Conservation (phyloP, 2,329 filamentous ascomycete species). For the Zopfia rhizophila region DNA sequence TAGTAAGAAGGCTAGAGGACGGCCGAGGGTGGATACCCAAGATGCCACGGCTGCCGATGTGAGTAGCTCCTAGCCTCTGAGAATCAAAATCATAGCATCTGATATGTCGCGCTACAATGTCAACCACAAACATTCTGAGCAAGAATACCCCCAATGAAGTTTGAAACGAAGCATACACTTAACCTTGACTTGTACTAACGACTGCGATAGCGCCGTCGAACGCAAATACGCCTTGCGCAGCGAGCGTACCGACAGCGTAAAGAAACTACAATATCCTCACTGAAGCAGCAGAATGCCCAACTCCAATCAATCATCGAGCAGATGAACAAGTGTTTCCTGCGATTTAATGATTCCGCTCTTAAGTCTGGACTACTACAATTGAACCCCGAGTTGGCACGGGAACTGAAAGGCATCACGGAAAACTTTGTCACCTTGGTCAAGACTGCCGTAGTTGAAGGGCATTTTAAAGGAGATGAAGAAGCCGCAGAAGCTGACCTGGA, state of each 20-base stretch:
- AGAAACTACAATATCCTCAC: constrained; percentile 78
- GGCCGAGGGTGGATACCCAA: constrained; percentile 78
- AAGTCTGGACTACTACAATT: constrained; percentile 67
- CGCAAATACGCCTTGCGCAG: constrained; percentile 88
- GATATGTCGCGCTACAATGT: no score
- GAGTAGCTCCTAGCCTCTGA: constrained; percentile 59
- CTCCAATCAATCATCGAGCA: constrained; percentile 76
- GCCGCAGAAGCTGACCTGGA: constrained; percentile 41
- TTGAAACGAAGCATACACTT: neutral
- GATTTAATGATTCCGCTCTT: constrained; percentile 71
- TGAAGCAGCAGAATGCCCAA: constrained; percentile 75
- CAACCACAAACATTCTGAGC: no score
- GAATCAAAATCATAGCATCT: constrained; percentile 2
- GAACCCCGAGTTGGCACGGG: constrained; percentile 66
- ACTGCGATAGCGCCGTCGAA: constrained; percentile 73
- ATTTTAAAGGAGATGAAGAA: constrained; percentile 41
- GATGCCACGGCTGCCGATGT: constrained; percentile 83
- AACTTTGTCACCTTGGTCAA: constrained; percentile 68
- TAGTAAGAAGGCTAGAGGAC: constrained; percentile 70
- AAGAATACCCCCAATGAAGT: no score
- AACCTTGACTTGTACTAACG: constrained; percentile 22
- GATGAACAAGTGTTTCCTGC: constrained; percentile 77
- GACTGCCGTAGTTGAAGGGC: constrained; percentile 50
- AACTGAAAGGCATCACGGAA: constrained; percentile 67
- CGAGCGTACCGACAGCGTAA: constrained; percentile 86